phyloP scores from a whole-genome alignment of 257 asterid genomes.

The Gynochthodes officinalis region DNA sequence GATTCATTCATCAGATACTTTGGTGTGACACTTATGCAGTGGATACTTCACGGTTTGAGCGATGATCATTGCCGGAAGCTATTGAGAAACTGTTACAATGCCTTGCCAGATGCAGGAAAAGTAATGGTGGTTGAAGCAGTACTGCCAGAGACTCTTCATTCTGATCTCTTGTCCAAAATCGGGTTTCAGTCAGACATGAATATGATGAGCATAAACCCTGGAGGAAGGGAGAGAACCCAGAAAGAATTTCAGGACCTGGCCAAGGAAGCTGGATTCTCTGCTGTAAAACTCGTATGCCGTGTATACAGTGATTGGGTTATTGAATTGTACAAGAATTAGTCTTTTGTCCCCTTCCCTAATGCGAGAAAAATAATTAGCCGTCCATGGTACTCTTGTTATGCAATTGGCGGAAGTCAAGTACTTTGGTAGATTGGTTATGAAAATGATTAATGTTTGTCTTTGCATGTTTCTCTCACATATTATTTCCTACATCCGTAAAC shows the following conservation, averaged over 20 bases:
- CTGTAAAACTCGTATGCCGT: constrained; percentile 2
- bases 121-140: constrained; percentile 17
- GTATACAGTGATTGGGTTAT: constrained; percentile 26
- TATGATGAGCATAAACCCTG: constrained; percentile 23
- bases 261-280: constrained; percentile 21
- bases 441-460: too few species aligned
- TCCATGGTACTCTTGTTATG: too few species aligned
- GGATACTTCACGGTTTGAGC: constrained; percentile 31
- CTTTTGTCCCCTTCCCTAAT: too few species aligned
- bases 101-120: constrained; percentile 25
- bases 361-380: too few species aligned
- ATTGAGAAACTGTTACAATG: constrained; percentile 23
- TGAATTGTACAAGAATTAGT: constrained; percentile 22
- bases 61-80: constrained; percentile 24
- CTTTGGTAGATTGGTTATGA: too few species aligned
- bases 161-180: constrained; percentile 5
- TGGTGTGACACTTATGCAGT: background rate
- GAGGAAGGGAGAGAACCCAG: constrained; percentile 30
- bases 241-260: constrained; percentile 23
- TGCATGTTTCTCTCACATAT: too few species aligned
- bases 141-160: constrained; percentile 19
- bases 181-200: constrained; percentile 10
- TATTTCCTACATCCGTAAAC: too few species aligned
- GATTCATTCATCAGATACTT: too few species aligned
- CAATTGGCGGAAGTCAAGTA: too few species aligned